These are phyloP conservation scores for Xylaria sp. DNA, from an alignment of 2,329 filamentous ascomycete genomes.

Conservation along the genomic window DNA sequence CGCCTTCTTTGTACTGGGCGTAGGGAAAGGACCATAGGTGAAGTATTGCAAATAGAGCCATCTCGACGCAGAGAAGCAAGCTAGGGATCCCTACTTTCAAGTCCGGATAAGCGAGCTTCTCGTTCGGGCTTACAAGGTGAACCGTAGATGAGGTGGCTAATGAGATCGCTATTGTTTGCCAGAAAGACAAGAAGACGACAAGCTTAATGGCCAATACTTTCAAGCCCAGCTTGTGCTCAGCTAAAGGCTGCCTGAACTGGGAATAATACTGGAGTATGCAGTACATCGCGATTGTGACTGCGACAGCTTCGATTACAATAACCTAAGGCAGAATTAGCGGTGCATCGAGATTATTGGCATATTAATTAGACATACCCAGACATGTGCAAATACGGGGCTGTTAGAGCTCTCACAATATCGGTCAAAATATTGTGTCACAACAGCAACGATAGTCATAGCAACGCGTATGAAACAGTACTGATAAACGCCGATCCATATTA, in stretches of 20 bases:
- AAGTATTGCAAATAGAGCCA: conserved; percentile 81
- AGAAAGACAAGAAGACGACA: conserved; percentile 91
- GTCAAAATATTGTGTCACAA: conserved; percentile 74
- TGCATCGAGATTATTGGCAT: background rate
- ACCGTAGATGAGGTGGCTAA: conserved; percentile 64
- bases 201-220: conserved; percentile 90
- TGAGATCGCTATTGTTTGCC: conserved; percentile 72
- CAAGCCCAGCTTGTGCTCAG: conserved; percentile 75
- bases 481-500: conserved; percentile 83
- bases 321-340: conserved; percentile 54
- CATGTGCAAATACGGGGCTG: conserved; percentile 80
- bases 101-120: conserved; percentile 74
- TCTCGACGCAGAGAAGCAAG: conserved; percentile 82
- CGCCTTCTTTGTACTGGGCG: conserved; percentile 68
- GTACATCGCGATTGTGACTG: conserved; percentile 87
- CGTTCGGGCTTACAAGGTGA: conserved; percentile 68
- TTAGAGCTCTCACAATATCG: conserved; percentile 83
- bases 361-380: conserved; percentile 70
- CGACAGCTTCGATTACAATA: conserved; percentile 73
- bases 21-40: conserved; percentile 87
- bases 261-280: conserved; percentile 88
- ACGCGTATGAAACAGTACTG: conserved; percentile 88
- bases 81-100: conserved; percentile 84
- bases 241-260: conserved; percentile 75
- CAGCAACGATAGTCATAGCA: conserved; percentile 80